A percentile compares a stretch with the other conserved stretches of the same genome.
These are phyloP conservation scores for Lolium rigidum DNA, from an alignment of 176 grass and related monocot genomes.

Conservation along the genomic window DNA sequence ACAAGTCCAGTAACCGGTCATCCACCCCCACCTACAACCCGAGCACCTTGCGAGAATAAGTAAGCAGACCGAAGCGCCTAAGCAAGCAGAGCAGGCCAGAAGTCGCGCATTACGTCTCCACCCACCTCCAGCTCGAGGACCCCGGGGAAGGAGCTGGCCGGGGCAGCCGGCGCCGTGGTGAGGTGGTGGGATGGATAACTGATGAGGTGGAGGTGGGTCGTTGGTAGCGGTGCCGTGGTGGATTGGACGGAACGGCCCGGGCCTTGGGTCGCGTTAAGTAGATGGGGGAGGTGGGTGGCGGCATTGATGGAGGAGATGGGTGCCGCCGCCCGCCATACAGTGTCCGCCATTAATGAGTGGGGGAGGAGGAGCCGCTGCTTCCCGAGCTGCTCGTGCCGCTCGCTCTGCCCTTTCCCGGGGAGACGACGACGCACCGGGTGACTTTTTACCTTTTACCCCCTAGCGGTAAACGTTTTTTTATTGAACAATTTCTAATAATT, in stretches of 20 bases:
- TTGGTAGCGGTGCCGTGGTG: constrained; percentile 14
- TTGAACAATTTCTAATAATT: too few species aligned
- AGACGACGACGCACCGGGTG: neutral
- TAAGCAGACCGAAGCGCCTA: neutral
- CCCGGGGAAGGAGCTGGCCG: constrained; percentile 29
- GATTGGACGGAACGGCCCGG: constrained; percentile 26
- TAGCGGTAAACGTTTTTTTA: too few species aligned
- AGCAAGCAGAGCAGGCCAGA: neutral
- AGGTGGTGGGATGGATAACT: neutral
- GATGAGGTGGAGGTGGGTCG: constrained; percentile 15
- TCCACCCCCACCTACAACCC: constrained; percentile 53
- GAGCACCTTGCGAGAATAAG: constrained; percentile 20
- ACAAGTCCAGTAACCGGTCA: constrained; percentile 40
- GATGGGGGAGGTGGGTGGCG: constrained; percentile 43
- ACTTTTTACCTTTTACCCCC: neutral
- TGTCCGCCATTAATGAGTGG: constrained; percentile 57
- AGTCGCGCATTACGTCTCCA: constrained; percentile 26
- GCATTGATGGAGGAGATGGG: constrained; percentile 55
- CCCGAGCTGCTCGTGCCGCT: constrained; percentile 27
- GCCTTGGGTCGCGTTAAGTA: constrained; percentile 22
- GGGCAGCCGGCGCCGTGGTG: constrained; percentile 37
- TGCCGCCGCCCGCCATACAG: constrained; percentile 28
- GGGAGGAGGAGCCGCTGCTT: constrained; percentile 7
- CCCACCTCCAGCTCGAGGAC: constrained; percentile 58
- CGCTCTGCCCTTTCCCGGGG: neutral